These are phyloP conservation scores for Hysterium pulicare DNA, from an alignment of 2,329 filamentous ascomycete genomes.

Conservation along the genomic window DNA sequence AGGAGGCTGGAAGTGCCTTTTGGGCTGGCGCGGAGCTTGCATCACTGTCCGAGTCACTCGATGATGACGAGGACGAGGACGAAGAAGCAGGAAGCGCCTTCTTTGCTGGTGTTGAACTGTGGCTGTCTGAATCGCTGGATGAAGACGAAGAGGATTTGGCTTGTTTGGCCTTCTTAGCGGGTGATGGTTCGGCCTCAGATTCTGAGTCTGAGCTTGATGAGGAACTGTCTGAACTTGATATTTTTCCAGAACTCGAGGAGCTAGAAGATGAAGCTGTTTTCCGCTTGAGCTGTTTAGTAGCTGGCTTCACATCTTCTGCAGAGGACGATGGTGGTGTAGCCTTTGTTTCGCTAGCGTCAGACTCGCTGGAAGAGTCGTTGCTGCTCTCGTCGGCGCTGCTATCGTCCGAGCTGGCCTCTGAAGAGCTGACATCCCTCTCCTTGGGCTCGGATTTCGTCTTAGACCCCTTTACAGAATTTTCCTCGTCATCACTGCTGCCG, in stretches of 20 bases:
- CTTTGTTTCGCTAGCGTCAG: constrained; percentile 1
- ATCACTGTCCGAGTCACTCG: constrained; percentile 10
- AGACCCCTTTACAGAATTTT: not conserved
- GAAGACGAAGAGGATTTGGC: constrained; percentile 12
- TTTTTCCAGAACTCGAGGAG: constrained; percentile 17
- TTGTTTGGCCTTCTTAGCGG: constrained; percentile 15
- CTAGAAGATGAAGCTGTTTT: constrained; percentile 14
- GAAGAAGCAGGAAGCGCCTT: constrained; percentile 17
- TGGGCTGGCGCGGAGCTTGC: constrained; percentile 20
- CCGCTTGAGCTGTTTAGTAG: constrained; percentile 17
- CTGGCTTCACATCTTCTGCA: constrained; percentile 28
- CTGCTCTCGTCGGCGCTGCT: constrained; percentile 21
- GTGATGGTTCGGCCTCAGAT: constrained; percentile 25
- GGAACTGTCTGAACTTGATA: constrained; percentile 22
- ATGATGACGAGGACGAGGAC: constrained; percentile 10
- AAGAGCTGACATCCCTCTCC: constrained; percentile 28
- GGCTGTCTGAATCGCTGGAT: constrained; percentile 9
- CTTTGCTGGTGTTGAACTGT: constrained; percentile 17
- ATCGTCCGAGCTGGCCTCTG: constrained; percentile 1
- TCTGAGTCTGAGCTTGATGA: constrained; percentile 39
- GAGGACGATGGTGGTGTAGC: constrained; percentile 3
- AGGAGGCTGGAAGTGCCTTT: constrained; percentile 24
- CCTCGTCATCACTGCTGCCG: constrained; percentile 1
- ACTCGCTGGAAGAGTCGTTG: constrained; percentile 12
- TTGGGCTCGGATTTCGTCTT: constrained; percentile 18